Evolutionary conservation across 768 basidiomycete species (phyloP).

Genomic region (Hericium erinaceus): DNA sequence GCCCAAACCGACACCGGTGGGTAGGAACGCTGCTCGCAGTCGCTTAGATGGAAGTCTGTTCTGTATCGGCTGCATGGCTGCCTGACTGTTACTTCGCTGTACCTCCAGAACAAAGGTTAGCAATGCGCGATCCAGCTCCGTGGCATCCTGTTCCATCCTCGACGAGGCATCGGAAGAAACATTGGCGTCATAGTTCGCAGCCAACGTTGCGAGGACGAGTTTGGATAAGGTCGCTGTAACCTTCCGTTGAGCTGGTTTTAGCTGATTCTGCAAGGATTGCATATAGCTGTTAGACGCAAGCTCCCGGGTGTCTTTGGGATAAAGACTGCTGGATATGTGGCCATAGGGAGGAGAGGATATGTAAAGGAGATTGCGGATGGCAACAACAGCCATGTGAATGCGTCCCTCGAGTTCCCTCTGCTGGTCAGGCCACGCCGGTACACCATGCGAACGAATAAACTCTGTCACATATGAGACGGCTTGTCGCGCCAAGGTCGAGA

Average conservation of each 20-base stretch:
- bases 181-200: constrained; percentile 74
- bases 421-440: constrained; percentile 42
- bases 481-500: constrained; percentile 47
- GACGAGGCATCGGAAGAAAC: constrained; percentile 53
- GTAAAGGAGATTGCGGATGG: constrained; percentile 74
- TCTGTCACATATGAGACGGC: constrained; percentile 57
- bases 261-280: constrained; percentile 38
- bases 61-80: constrained; percentile 19
- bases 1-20: constrained; percentile 60
- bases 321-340: constrained; percentile 39
- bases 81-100: constrained; percentile 41
- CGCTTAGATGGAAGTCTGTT: constrained; percentile 34
- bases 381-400: constrained; percentile 52
- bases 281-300: constrained; percentile 13
- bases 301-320: constrained; percentile 3
- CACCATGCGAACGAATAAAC: constrained; percentile 40
- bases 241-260: constrained; percentile 77
- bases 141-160: constrained; percentile 68
- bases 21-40: constrained; percentile 50
- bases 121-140: constrained; percentile 66
- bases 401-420: constrained; percentile 52
- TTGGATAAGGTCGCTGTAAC: constrained; percentile 86
- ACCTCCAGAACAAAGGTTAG: constrained; percentile 61
- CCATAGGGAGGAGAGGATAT: constrained; percentile 48
- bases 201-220: constrained; percentile 84